These are phyloP conservation scores for Quercus cerris DNA, from an alignment of 306 rosid species.

Conservation along the genomic window DNA sequence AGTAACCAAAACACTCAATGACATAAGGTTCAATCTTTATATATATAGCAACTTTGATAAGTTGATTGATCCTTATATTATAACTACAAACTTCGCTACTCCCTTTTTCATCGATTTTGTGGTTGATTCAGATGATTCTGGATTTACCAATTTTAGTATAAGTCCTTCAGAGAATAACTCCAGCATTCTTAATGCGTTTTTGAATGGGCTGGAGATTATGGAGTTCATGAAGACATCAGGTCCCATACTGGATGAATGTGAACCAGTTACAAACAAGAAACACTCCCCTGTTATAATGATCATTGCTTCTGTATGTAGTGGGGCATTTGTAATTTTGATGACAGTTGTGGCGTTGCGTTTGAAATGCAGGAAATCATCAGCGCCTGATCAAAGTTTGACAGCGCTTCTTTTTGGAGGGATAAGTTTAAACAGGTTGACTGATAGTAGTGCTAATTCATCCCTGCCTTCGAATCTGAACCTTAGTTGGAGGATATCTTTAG, in stretches of 20 bases:
- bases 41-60: background rate
- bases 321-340: slow-evolving; percentile 5
- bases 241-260: background rate
- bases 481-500: background rate
- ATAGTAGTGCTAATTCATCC: background rate
- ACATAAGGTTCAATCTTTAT: background rate
- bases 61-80: accelerated
- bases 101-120: slow-evolving; percentile 34
- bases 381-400: slow-evolving; percentile 6
- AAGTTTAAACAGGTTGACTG: slow-evolving; percentile 26
- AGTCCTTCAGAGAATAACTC: background rate
- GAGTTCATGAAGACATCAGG: background rate
- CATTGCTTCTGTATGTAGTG: slow-evolving; percentile 19
- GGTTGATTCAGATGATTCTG: slow-evolving; percentile 27
- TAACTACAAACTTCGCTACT: accelerated
- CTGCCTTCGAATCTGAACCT: slow-evolving; percentile 5
- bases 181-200: background rate
- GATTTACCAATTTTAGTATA: slow-evolving; percentile 3
- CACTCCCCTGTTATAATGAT: background rate
- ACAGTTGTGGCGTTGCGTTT: background rate
- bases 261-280: background rate
- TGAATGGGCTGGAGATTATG: slow-evolving; percentile 53
- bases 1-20: accelerated
- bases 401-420: slow-evolving; percentile 23
- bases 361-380: slow-evolving; percentile 21